phyloP scores from a whole-genome alignment of 768 basidiomycete species.

The Xanthoconium stramineum region DNA sequence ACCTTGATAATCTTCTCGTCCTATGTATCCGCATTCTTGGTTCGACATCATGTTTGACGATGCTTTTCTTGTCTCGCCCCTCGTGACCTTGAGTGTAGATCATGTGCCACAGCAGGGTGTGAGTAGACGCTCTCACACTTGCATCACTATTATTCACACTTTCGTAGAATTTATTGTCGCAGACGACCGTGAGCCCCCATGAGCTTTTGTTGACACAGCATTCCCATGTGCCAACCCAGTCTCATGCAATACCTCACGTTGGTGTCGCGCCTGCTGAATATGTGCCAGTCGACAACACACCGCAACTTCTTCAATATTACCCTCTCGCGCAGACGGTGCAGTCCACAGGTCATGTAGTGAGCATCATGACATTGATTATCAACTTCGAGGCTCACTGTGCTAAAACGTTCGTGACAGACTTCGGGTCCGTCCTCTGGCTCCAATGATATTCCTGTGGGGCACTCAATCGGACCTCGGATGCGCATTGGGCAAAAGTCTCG shows the following conservation, averaged over 20 bases:
- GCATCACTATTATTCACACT: neutral
- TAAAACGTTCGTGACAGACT: neutral
- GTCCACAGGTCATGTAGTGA: conserved; percentile 1
- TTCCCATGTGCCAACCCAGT: neutral
- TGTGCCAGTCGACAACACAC: too few relatives aligned
- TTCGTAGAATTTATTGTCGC: neutral
- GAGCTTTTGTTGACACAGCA: neutral
- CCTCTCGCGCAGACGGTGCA: neutral
- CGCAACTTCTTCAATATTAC: neutral
- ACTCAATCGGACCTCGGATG: neutral
- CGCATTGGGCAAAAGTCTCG: neutral
- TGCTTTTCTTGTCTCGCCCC: neutral
- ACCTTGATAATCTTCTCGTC: too few relatives aligned
- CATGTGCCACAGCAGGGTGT: conserved; percentile 4
- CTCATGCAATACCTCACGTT: too few relatives aligned
- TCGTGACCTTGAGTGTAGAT: neutral
- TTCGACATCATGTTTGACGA: neutral
- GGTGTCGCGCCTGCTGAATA: neutral
- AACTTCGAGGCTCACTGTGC: too few relatives aligned
- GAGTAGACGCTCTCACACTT: neutral
- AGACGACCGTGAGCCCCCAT: conserved; percentile 2
- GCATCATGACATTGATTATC: neutral
- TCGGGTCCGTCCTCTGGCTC: neutral
- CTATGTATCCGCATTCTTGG: neutral
- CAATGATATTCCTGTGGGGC: too few relatives aligned